Conservation (phyloP, 176 grass and related monocot species). For the Typha latifolia region DNA sequence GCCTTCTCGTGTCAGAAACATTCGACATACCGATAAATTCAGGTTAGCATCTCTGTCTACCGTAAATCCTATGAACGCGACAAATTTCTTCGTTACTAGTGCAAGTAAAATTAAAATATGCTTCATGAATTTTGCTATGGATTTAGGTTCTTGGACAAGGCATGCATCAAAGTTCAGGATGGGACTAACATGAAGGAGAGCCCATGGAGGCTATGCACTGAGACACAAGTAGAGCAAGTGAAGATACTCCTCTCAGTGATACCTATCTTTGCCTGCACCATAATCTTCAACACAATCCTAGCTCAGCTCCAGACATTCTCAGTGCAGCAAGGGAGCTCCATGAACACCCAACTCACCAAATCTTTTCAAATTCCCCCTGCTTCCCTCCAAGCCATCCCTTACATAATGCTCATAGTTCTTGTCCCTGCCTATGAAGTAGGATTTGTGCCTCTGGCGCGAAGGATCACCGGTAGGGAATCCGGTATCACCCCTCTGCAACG, state of each 20-base stretch:
- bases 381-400: constrained; percentile 75
- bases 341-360: constrained; percentile 36
- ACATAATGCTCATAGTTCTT: constrained; percentile 42
- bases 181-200: constrained; percentile 24
- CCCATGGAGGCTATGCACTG: constrained; percentile 49
- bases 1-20: constrained; percentile 14
- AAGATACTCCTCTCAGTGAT: constrained; percentile 68
- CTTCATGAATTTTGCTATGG: neutral
- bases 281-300: constrained; percentile 86
- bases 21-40: constrained; percentile 47
- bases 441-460: constrained; percentile 52
- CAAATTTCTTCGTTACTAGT: too few relatives aligned
- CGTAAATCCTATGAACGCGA: neutral
- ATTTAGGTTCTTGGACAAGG: constrained; percentile 70
- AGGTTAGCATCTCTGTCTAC: constrained; percentile 24
- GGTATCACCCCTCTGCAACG: constrained; percentile 80
- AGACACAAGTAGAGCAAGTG: constrained; percentile 67
- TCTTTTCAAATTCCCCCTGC: constrained; percentile 62
- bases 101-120: neutral
- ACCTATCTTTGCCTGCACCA: constrained; percentile 80
- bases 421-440: constrained; percentile 60
- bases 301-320: constrained; percentile 88
- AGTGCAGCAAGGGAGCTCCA: constrained; percentile 63
- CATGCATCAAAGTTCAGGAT: constrained; percentile 47
- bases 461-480: constrained; percentile 38